Conservation (phyloP, 2,329 filamentous ascomycete species). For the Lojkania enalia region DNA sequence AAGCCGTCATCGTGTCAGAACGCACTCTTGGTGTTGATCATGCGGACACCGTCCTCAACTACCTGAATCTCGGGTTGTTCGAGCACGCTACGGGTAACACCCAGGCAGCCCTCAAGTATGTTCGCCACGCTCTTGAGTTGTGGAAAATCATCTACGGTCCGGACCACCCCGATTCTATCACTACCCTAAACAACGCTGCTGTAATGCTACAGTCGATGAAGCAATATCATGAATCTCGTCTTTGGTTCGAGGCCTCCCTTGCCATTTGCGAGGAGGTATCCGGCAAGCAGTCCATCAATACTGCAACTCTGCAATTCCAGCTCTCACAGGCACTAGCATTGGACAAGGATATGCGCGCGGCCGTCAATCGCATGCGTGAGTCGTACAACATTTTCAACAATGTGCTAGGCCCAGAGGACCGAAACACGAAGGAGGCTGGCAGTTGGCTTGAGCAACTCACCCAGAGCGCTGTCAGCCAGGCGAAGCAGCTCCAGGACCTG, state of each 20-base stretch:
- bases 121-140: constrained; percentile 88
- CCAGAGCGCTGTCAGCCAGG: constrained; percentile 90
- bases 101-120: constrained; percentile 80
- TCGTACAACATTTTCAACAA: constrained; percentile 93
- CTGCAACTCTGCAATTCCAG: constrained; percentile 94
- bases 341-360: constrained; percentile 91
- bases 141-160: constrained; percentile 97
- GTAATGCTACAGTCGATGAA: constrained; percentile 98
- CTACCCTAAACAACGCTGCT: constrained; percentile 96
- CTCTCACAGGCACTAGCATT: constrained; percentile 91
- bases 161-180: constrained; percentile 95
- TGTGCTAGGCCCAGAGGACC: constrained; percentile 85
- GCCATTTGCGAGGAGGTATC: constrained; percentile 87
- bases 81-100: constrained; percentile 92
- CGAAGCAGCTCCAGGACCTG: constrained; percentile 88
- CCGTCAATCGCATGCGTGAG: constrained; percentile 91
- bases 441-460: constrained; percentile 96
- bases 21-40: constrained; percentile 92
- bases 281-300: constrained; percentile 87
- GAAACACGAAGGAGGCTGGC: constrained; percentile 98
- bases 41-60: constrained; percentile 89
- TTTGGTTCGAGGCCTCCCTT: constrained; percentile 96
- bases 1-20: constrained; percentile 95
- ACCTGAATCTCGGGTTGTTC: constrained; percentile 93
- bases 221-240: constrained; percentile 88